A percentile compares a stretch with the other conserved stretches of the same genome.
Conservation (phyloP, 2,329 filamentous ascomycete genomes). For the Pseudogymnoascus sp. region DNA sequence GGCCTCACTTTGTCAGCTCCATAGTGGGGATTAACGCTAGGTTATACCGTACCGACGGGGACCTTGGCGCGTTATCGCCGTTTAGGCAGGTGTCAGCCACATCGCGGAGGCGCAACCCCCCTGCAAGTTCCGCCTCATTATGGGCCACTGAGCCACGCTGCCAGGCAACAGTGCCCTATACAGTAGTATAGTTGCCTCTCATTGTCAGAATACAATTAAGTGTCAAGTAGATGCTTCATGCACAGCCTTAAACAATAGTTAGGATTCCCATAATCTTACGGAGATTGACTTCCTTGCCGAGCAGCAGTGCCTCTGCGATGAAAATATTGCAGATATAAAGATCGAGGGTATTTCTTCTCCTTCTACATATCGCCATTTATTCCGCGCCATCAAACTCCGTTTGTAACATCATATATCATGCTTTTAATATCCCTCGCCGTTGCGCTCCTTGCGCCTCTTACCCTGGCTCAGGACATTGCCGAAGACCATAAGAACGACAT, state of each 20-base stretch:
- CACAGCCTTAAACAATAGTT: not conserved
- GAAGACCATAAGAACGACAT: not conserved
- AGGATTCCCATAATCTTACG: too few species aligned
- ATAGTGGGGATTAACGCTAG: not conserved
- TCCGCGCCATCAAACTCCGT: not conserved
- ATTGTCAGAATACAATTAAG: not conserved
- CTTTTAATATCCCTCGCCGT: not conserved
- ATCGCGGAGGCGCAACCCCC: not conserved
- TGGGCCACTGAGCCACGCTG: too few species aligned
- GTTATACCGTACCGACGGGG: too few species aligned
- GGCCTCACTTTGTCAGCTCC: not conserved
- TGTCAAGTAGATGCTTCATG: not conserved
- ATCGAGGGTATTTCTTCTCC: not conserved
- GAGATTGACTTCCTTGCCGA: slow-evolving; percentile 12
- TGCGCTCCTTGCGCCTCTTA: not conserved
- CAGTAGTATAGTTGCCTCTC: not conserved
- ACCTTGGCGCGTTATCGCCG: too few species aligned
- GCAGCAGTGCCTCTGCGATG: slow-evolving; percentile 10
- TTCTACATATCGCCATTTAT: not conserved
- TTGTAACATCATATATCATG: not conserved
- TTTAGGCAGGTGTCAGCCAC: not conserved
- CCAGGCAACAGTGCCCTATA: not conserved
- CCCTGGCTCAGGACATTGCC: not conserved
- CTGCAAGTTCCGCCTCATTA: not conserved
- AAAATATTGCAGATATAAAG: not conserved